Evolutionary conservation across 2,329 filamentous ascomycete genomes (phyloP).

Genomic region (Microsporum canis): DNA sequence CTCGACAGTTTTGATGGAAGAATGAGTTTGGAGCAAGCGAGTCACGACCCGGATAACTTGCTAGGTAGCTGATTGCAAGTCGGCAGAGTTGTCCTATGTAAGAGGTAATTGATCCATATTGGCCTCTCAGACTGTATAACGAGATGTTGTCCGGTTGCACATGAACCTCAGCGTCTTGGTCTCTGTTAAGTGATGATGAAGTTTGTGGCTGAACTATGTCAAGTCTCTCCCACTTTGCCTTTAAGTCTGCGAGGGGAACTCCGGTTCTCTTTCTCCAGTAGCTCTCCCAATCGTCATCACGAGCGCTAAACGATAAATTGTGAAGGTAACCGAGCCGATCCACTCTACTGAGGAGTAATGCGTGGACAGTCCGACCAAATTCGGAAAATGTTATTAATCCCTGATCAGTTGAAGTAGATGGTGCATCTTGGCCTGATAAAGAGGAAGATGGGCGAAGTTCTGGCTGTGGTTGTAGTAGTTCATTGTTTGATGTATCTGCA

Average conservation of each 20-base stretch:
- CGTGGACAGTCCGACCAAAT: not conserved
- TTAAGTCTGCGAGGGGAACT: constrained; percentile 12
- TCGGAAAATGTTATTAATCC: constrained; percentile 8
- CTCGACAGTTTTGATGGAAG: not conserved
- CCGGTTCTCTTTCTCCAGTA: constrained; percentile 11
- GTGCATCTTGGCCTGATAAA: not conserved
- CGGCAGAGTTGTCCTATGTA: not conserved
- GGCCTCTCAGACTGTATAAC: not conserved
- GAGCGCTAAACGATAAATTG: constrained; percentile 14
- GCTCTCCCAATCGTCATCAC: constrained; percentile 15
- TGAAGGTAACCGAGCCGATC: not conserved
- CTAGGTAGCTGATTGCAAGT: constrained; percentile 1
- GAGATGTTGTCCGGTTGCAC: not conserved
- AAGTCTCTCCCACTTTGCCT: constrained; percentile 12
- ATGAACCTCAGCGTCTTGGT: not conserved
- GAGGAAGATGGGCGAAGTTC: not conserved
- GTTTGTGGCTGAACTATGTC: not conserved
- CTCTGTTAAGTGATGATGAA: not conserved
- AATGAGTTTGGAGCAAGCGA: constrained; percentile 2
- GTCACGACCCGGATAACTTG: constrained; percentile 3
- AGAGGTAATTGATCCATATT: not conserved
- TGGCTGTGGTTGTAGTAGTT: not conserved
- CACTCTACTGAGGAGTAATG: not conserved
- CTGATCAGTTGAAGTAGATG: constrained; percentile 6
- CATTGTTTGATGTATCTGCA: not conserved